These are phyloP conservation scores for Ophiognomonia clavigignenti-juglandacearum DNA, from an alignment of 2,329 filamentous ascomycete genomes.

Conservation along the genomic window DNA sequence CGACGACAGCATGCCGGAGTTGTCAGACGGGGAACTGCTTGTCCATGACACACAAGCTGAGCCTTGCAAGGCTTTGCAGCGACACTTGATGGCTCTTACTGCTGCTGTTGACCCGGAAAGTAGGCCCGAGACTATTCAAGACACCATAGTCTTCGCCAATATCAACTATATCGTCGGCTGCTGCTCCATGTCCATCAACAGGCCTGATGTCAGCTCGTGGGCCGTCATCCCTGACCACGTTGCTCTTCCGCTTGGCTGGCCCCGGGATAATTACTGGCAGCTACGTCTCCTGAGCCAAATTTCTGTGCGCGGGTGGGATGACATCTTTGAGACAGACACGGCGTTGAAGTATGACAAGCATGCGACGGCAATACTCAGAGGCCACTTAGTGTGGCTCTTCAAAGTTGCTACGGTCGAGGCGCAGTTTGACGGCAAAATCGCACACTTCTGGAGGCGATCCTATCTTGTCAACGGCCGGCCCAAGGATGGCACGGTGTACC, in stretches of 20 bases:
- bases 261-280: conserved; percentile 21
- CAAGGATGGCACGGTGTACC: conserved; percentile 19
- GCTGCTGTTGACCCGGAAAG: background rate
- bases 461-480: conserved; percentile 19
- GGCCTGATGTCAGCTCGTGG: background rate
- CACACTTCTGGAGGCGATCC: conserved; percentile 19
- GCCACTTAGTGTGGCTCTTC: conserved; percentile 19
- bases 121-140: conserved; percentile 5
- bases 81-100: background rate
- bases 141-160: conserved; percentile 17
- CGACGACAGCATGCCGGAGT: background rate
- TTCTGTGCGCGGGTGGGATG: background rate
- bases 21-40: background rate
- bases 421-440: background rate
- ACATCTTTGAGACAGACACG: background rate
- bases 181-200: conserved; percentile 12
- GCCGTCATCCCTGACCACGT: conserved; percentile 19
- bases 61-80: background rate
- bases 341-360: background rate
- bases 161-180: conserved; percentile 19
- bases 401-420: conserved; percentile 7
- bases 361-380: background rate
- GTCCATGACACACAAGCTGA: background rate
- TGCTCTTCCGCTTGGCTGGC: conserved; percentile 20
- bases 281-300: conserved; percentile 15